Conservation (phyloP, 140 eudicot species). For the Artemisia princeps region DNA sequence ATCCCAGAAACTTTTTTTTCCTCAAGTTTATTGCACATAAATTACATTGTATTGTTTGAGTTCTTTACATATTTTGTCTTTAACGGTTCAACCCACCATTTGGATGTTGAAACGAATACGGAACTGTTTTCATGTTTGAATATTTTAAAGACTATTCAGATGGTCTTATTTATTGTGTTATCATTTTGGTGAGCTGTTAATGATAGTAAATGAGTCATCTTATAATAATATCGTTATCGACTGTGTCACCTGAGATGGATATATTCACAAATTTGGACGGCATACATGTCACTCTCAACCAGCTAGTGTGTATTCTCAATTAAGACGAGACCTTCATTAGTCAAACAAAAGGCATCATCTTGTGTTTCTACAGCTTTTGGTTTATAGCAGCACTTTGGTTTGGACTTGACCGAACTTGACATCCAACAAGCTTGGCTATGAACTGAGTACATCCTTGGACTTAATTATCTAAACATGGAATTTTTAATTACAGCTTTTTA, state of each 20-base stretch:
- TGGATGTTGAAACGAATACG: background rate
- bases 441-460: too few relatives aligned
- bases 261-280: background rate
- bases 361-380: background rate
- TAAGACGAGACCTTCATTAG: background rate
- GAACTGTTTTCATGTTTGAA: background rate
- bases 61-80: background rate
- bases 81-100: background rate
- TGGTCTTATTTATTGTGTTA: background rate
- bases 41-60: conserved; percentile 2
- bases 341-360: background rate
- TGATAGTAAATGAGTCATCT: too few relatives aligned
- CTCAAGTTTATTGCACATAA: background rate
- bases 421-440: too few relatives aligned
- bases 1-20: background rate
- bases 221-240: background rate
- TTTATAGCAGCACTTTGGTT: too few relatives aligned
- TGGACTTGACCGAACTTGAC: too few relatives aligned
- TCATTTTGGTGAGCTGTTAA: background rate
- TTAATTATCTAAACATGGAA: too few relatives aligned
- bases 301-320: conserved; percentile 6
- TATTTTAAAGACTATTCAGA: background rate
- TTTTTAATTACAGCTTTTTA: too few relatives aligned
- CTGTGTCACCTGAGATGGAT: background rate
- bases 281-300: conserved; percentile 11